These are phyloP conservation scores for Rhynchosporium secalis DNA, from an alignment of 2,329 filamentous ascomycete species.

Conservation along the genomic window DNA sequence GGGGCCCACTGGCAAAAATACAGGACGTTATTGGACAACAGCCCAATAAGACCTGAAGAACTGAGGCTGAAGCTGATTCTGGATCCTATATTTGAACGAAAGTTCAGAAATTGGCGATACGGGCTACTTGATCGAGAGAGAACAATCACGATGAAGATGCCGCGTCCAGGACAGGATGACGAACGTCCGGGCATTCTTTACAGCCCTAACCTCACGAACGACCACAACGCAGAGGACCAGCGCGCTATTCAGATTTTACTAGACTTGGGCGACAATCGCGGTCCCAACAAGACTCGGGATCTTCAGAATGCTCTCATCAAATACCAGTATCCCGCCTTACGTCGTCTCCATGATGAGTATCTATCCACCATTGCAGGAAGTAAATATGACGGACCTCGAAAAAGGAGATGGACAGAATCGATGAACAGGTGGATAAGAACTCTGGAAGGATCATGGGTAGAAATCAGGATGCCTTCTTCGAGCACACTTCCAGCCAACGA, in stretches of 20 bases:
- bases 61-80: not conserved
- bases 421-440: conserved; percentile 17
- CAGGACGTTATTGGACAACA: not conserved
- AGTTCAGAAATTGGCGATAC: conserved; percentile 13
- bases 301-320: not conserved
- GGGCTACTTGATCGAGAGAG: conserved; percentile 1
- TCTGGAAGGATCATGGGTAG: conserved; percentile 6
- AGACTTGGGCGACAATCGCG: not conserved
- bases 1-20: conserved; percentile 11
- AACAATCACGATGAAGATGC: conserved; percentile 6
- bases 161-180: not conserved
- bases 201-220: not conserved
- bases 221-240: not conserved
- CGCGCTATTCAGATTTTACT: not conserved
- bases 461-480: conserved; percentile 5
- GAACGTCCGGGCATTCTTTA: conserved; percentile 16
- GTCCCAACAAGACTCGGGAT: not conserved
- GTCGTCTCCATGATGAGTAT: not conserved
- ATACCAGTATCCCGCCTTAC: conserved; percentile 7
- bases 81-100: not conserved
- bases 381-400: not conserved
- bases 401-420: not conserved
- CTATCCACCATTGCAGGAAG: too few species aligned
- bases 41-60: not conserved
- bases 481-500: conserved; percentile 20